These are phyloP conservation scores for Linum lewisii DNA, from an alignment of 345 rosid species.

Conservation along the genomic window DNA sequence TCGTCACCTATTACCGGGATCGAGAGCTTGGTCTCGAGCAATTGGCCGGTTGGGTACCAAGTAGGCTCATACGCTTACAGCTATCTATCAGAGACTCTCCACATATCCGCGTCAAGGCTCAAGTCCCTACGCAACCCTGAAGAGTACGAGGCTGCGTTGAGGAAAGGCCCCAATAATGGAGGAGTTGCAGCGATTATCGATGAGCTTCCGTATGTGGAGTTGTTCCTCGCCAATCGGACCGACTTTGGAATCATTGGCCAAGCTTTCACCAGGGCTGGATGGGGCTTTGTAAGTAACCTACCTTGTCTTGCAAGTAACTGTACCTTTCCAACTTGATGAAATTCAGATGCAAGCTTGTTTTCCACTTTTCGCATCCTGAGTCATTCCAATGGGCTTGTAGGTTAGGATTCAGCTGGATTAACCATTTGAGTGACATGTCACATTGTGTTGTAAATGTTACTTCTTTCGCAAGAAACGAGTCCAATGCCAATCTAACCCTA, in stretches of 20 bases:
- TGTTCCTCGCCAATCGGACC: conserved; percentile 42
- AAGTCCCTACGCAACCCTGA: conserved; percentile 48
- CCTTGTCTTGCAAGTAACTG: not conserved
- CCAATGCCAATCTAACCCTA: too few relatives aligned
- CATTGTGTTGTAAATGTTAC: not conserved
- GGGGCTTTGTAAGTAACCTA: conserved; percentile 84
- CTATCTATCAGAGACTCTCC: conserved; percentile 52
- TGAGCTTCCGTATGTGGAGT: conserved; percentile 67
- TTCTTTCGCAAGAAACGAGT: not conserved
- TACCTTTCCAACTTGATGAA: conserved; percentile 9
- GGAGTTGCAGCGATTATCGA: conserved; percentile 88
- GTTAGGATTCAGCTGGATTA: conserved; percentile 3
- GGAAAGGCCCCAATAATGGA: conserved; percentile 51
- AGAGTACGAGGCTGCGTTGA: conserved; percentile 58
- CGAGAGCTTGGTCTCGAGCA: conserved; percentile 56
- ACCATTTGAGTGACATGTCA: not conserved
- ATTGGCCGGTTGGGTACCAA: conserved; percentile 72
- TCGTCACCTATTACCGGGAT: conserved; percentile 70
- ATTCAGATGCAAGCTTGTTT: conserved; percentile 2
- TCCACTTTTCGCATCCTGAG: too few relatives aligned
- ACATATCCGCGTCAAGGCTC: conserved; percentile 49
- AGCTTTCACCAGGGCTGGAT: conserved; percentile 67
- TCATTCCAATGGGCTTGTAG: too few relatives aligned
- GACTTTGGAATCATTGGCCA: conserved; percentile 70
- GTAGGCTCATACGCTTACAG: conserved; percentile 58